Evolutionary conservation across 192 early-diverging fungal species (phyloP), one percentile per base, ranked within the genome.

Genomic region (Spizellomyces sp.): DNA sequence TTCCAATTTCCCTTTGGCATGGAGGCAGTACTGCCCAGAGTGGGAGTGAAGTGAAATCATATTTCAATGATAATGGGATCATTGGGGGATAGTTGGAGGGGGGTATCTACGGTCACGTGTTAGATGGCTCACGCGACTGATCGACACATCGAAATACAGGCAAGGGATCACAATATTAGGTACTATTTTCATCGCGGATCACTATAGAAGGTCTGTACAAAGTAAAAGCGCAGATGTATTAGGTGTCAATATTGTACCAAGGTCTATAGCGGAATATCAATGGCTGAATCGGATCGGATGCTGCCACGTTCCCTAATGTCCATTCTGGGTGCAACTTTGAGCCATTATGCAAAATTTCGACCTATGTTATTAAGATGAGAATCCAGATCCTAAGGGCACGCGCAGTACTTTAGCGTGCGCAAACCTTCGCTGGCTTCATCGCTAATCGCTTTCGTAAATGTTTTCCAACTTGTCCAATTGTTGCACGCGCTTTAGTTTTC

Each of bases 1-100:
- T 68, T 97, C 94, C 7, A 99, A 83, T 9, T 72, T 81, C 19
- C 95, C 97, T 19, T 88, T 81, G 45, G 93, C 97, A 74, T 99
- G 97, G 46, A 84, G 81, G 76, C 97, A 99, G 85, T 94, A 98
- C 82, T 96, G 91, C 5, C 97, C 97, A 1, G 94, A 96, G 75
- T 99, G 97, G 10, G 91, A 90, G 71, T 99, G 97, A 61, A 90
- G 85, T 5, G 93, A 93, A 75, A 96, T 88, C 70, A 70, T 70
- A 19, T 19, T 54, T 19, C 17, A 36, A 36, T 36, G 27, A 36
- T 3, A 36, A 36, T 36, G 1, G 27, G 27, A 36, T 36, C 27
- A 3, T 36, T 36, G 27, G 3, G 0, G 27, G 27, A 36, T 36
- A 36, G 27, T 36, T 36, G 27, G 27, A 36, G 27, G 27, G 1